Evolutionary conservation across 2,329 filamentous ascomycete species (phyloP).

Genomic region (Diaporthe amygdali): DNA sequence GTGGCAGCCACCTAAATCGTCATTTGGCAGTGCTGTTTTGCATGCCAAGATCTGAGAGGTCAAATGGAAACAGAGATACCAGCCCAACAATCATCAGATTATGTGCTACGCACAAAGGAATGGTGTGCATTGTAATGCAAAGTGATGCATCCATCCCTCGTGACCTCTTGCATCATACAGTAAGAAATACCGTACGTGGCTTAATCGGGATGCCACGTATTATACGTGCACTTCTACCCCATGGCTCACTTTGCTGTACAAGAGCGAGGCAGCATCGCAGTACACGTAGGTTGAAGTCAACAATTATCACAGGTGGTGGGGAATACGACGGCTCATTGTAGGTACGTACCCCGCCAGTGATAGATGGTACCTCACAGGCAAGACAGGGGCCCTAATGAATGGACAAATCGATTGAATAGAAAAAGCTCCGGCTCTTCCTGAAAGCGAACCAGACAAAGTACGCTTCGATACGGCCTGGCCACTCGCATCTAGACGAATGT

Average conservation of each 20-base stretch:
- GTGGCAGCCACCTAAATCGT: background rate
- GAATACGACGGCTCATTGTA: background rate
- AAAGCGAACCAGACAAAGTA: conserved; percentile 13
- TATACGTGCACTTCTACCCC: background rate
- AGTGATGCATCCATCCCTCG: background rate
- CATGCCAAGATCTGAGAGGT: background rate
- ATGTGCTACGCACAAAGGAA: background rate
- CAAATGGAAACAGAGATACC: conserved; percentile 8
- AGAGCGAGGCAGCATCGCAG: background rate
- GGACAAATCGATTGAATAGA: background rate
- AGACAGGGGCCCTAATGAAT: background rate
- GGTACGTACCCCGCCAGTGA: conserved; percentile 4
- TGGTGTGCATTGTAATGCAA: background rate
- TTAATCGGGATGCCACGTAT: background rate
- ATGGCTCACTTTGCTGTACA: background rate
- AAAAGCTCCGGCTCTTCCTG: background rate
- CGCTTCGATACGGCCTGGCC: background rate
- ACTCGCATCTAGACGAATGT: conserved; percentile 14
- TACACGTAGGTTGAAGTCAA: background rate
- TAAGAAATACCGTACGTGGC: background rate
- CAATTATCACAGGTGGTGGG: background rate
- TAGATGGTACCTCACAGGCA: background rate
- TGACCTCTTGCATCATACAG: background rate
- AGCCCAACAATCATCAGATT: background rate
- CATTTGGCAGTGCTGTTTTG: background rate